Base-by-base conservation (phyloP, 1,284 basidiomycete species). In the Boletus semigastroideus region DNA sequence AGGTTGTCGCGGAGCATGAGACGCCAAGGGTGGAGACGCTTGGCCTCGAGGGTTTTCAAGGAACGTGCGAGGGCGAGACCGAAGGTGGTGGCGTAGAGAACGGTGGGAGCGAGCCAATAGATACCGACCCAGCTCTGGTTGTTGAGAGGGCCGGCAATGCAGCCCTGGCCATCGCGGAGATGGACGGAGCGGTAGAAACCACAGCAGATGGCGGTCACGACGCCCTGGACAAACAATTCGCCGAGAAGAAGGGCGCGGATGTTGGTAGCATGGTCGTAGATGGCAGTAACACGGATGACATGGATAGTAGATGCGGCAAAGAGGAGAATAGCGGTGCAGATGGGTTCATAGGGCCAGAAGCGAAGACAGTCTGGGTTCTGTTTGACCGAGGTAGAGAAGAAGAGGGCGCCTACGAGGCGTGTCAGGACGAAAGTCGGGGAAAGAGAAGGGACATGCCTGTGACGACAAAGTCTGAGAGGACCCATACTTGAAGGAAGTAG, bases 1-100 rank as follows among this genome's bases (percentile, higher is more conserved):
- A 92, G 81, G 11, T 87, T 87, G 65, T 92, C 89, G 54, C 89
- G 86, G 55, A 91, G 86, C 87, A 90, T 90, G 58, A 91, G 77
- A 63, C 90, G 89, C 89, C 89, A 91, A 40, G 77, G 74, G 47
- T 74, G 77, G 53, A 89, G 69, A 1, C 72, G 78, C 63, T 86
- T 88, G 31, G 73, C 59, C 43, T 77, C 59, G 55, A 86, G 79
- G 3, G 86, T 87, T 52, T 73, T 65, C 58, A 86, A 56, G 25
- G 87, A 89, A 48, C 87, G 84, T 33, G 63, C 66, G 47, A 90
- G 62, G 2, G 88, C 87, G 37, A 91, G 77, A 31, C 60, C 72
- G 61, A 89, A 82, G 20, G 59, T 58, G 45, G 59, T 55, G 19
- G 53, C 56, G 69, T 87, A 91, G 17, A 90, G 75, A 41, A 89